Base-by-base conservation (phyloP, 495 filamentous ascomycete species). In the Monascus purpureus region DNA sequence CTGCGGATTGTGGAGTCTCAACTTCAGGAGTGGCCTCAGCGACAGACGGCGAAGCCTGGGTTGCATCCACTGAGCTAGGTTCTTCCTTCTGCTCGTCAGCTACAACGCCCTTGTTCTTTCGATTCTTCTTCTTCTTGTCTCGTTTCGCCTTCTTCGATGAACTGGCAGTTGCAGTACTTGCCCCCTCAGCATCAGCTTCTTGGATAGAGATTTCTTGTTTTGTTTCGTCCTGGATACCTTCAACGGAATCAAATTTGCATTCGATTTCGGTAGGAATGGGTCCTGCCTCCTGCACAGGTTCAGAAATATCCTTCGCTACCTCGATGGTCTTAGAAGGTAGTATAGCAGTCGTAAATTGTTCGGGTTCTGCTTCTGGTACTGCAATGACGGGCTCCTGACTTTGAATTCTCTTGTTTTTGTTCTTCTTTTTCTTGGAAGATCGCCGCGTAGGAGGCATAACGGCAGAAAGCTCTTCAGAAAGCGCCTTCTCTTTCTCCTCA, bases 351-450 rank as follows among this genome's bases (percentile, higher is more conserved):
- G 26, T 13, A 13, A 13, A 13, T 13, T 9, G 7, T 14, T 28
- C 26, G 6, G 8, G 8, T 14, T 7, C 8, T 8, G 13, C 8
- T n/a, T 22, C 28, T 25, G 38, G 20, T 17, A 46, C 46, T 3
- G 31, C 12, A 32, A 37, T 26, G 31, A 29, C 22, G 20, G 37
- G 23, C 14, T 51, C 46, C 17, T 43, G 30, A 28, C 35, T 53
- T 12, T 53, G 40, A 12, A 17, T 35, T 8, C 15, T 29, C 14
- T 51, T 58, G 17, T 54, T 53, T 31, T 55, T 57, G 23, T 59
- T 55, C 37, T 51, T 55, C 28, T 52, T 59, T 42, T 61, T 59
- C 36, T 52, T 53, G 0, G 57, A 52, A 22, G 41, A 43, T 1
- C 40, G 25, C 1, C 42, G 30, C 4, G 39, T 33, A 0, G 31